Evolutionary conservation across 306 rosid species (phyloP), one percentile per base, ranked within the genome.

Genomic region (Senna siamea): DNA sequence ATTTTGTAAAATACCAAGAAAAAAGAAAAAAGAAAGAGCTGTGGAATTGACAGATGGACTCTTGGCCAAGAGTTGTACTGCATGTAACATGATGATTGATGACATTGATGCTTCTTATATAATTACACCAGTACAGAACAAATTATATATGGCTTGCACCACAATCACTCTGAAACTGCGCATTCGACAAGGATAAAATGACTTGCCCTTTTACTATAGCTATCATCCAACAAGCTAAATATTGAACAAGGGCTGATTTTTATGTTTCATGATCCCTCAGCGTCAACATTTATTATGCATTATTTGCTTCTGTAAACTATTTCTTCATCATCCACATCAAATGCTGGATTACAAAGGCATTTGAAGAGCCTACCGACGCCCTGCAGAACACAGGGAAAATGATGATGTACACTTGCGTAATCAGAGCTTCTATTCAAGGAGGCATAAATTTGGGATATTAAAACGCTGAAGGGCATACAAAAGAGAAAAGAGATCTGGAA

Each of bases 311-410:
- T 88, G 80, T 89, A 92, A 76, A 89, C 93, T 73, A 89, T 87
- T 74, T 94, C 98, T 14, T 94, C 97, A 12, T 94, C 99, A 22
- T 92, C 99, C 70, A 88, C 97, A 77, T 89, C 98, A 76, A 88
- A 94, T 73, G 99, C 97, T 67, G 99, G 99, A 89, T 87, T 92
- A 41, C 99, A 94, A 19, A 94, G 97, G 88, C 99, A 94, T 83
- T 92, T 89, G 88, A 94, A 94, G 66, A 94, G 92, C 74, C 93
- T 92, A 18, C 96, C 97, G 3, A 94, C 52, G 28, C 99, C 95
- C 99, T 91, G 92, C 73, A 50, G 37, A 61, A 4, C 56, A 44
- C 4, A 66, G 8, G 53, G 54, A 63, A 46, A 50, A 74, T 40
- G 52, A 71, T 76, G 60, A 13, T 66, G 47, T 63, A 23, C 47